These are phyloP conservation scores for Pythium scleroteichum DNA, from an alignment of 352 stramenopile species.

Conservation along the genomic window DNA sequence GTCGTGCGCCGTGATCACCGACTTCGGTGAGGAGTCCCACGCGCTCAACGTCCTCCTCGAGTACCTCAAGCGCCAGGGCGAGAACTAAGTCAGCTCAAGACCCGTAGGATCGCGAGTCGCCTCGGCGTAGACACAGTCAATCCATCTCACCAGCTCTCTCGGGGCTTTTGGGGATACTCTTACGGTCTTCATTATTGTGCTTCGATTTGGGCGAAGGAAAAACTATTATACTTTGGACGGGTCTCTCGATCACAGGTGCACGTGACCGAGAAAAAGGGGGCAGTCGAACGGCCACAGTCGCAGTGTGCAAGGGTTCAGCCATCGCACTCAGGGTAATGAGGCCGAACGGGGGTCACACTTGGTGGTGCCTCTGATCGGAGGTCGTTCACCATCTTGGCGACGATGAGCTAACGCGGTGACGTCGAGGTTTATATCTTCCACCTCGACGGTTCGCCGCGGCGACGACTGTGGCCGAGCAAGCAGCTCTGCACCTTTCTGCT, in stretches of 20 bases:
- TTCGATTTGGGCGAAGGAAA: not conserved
- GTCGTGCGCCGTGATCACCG: constrained; percentile 98
- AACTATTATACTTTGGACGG: not conserved
- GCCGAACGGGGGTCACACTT: too few species aligned
- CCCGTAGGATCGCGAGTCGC: constrained; percentile 7
- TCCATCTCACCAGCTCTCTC: constrained; percentile 4
- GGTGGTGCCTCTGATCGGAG: too few species aligned
- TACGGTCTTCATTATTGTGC: constrained; percentile 1
- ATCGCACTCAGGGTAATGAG: too few species aligned
- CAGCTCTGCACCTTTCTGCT: not conserved
- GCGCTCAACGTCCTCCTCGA: constrained; percentile 98
- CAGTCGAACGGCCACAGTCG: too few species aligned
- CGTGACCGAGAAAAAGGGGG: not conserved
- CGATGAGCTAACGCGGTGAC: too few species aligned
- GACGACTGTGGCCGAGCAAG: not conserved
- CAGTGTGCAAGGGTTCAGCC: too few species aligned
- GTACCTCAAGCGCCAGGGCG: constrained; percentile 97
- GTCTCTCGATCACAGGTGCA: constrained; percentile 1
- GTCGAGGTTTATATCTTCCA: too few species aligned
- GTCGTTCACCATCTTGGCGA: too few species aligned
- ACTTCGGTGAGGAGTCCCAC: constrained; percentile 99
- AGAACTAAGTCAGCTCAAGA: constrained; percentile 62
- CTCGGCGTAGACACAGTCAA: constrained; percentile 11
- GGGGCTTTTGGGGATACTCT: not conserved
- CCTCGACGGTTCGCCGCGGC: not conserved